Evolutionary conservation across 352 stramenopile species (phyloP).

Genomic region (Globisporangium paroecandrum): DNA sequence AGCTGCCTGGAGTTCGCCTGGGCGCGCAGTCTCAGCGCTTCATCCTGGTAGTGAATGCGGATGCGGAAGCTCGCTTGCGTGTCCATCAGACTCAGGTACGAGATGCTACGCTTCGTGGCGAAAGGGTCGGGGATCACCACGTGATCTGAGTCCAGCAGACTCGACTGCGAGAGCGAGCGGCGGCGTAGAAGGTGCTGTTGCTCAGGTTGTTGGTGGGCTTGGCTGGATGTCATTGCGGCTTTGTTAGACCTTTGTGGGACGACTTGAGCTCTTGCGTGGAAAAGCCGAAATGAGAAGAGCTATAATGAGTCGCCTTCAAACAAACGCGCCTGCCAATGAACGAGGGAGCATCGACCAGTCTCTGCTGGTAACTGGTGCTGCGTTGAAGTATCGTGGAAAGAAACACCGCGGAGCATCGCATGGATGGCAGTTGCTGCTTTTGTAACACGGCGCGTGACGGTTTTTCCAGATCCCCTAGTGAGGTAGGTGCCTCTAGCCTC

Average conservation of each 20-base stretch:
- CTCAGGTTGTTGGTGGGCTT: not conserved
- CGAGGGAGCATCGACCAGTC: no score
- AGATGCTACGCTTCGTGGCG: not conserved
- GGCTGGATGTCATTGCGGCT: not conserved
- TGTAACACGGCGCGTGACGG: no score
- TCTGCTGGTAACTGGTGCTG: no score
- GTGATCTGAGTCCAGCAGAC: not conserved
- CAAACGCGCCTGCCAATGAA: no score
- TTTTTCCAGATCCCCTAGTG: no score
- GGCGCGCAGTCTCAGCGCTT: conserved; percentile 32
- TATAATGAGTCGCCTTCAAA: not conserved
- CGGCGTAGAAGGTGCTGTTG: not conserved
- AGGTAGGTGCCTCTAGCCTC: no score
- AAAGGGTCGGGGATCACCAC: not conserved
- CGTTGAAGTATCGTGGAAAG: no score
- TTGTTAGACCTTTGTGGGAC: not conserved
- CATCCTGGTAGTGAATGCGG: conserved; percentile 39
- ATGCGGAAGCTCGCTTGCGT: not conserved
- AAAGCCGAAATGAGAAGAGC: not conserved
- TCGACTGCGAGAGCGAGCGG: conserved; percentile 9
- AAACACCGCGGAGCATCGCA: no score
- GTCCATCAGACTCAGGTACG: not conserved
- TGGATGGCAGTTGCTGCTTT: no score
- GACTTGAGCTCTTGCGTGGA: not conserved
- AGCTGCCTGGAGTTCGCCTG: conserved; percentile 31